A percentile compares a stretch with the other conserved stretches of the same genome.
Conservation (phyloP, 192 early-diverging fungal genomes). For the Powellomyces hirtus region DNA sequence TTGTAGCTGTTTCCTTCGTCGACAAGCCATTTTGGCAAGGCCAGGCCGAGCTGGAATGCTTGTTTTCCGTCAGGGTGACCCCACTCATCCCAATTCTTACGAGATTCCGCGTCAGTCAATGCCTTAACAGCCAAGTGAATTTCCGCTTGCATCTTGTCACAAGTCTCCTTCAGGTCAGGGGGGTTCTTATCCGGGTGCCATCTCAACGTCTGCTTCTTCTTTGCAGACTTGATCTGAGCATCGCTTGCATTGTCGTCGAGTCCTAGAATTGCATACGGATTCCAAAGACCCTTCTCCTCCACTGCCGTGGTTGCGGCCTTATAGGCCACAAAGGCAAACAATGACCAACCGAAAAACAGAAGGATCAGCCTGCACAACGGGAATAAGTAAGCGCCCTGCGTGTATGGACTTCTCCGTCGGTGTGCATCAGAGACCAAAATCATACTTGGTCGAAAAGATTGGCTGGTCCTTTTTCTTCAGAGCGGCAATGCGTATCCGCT, state of each 20-base stretch:
- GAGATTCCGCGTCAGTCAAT: constrained; percentile 86
- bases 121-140: constrained; percentile 93
- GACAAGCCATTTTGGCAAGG: constrained; percentile 87
- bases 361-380: constrained; percentile 35
- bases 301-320: constrained; percentile 61
- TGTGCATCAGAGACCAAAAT: background rate
- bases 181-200: constrained; percentile 63
- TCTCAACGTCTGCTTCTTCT: constrained; percentile 67
- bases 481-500: constrained; percentile 16
- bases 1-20: constrained; percentile 74
- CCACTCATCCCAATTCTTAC: constrained; percentile 90
- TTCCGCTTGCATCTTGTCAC: constrained; percentile 65
- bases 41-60: constrained; percentile 87
- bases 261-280: constrained; percentile 93
- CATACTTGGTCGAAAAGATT: constrained; percentile 20
- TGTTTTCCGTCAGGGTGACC: constrained; percentile 98
- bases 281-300: constrained; percentile 73
- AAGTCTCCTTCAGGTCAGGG: constrained; percentile 70
- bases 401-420: background rate
- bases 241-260: constrained; percentile 54
- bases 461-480: constrained; percentile 36
- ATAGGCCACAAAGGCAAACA: constrained; percentile 65
- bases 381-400: background rate
- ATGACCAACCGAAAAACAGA: constrained; percentile 59
- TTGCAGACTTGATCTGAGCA: constrained; percentile 66